A percentile compares a stretch with the other conserved stretches of the same genome.
Evolutionary conservation across 345 rosid genomes (phyloP).

Genomic region (Boechera stricta): DNA sequence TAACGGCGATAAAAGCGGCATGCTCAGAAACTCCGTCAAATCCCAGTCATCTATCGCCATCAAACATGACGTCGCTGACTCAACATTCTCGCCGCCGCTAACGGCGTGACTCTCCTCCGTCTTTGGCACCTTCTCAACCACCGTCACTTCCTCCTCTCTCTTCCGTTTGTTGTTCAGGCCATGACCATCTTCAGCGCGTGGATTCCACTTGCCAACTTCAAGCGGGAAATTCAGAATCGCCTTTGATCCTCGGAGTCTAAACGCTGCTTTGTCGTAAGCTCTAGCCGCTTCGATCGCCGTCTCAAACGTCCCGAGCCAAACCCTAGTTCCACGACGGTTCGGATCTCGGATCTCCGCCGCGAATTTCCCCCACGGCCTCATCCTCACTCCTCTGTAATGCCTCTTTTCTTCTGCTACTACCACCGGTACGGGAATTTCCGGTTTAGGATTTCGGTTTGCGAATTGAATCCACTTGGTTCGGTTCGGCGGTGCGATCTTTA

Average conservation of each 20-base stretch:
- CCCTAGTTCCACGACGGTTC: constrained; percentile 64
- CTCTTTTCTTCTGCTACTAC: constrained; percentile 38
- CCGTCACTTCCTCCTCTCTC: constrained; percentile 38
- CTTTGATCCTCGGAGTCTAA: constrained; percentile 76
- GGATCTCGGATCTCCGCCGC: constrained; percentile 99
- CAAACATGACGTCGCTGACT: constrained; percentile 55
- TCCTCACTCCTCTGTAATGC: constrained; percentile 93
- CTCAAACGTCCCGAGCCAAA: constrained; percentile 92
- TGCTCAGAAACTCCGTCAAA: constrained; percentile 51
- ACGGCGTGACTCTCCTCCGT: constrained; percentile 40
- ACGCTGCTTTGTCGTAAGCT: constrained; percentile 88
- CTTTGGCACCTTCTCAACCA: constrained; percentile 37
- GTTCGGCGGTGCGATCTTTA: constrained; percentile 59
- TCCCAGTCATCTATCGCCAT: constrained; percentile 51
- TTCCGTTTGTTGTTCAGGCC: constrained; percentile 54
- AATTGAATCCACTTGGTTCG: constrained; percentile 61
- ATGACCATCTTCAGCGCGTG: constrained; percentile 41
- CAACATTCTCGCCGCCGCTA: constrained; percentile 26
- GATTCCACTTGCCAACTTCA: constrained; percentile 56
- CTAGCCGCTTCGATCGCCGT: constrained; percentile 77
- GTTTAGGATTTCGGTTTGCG: constrained; percentile 27
- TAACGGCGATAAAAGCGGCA: constrained; percentile 64
- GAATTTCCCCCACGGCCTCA: constrained; percentile 94
- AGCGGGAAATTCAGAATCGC: constrained; percentile 91
- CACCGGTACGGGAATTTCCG: constrained; percentile 27